Evolutionary conservation across 129 eudicot genomes (phyloP), one percentile per base, ranked within the genome.

Genomic region (Flaveria linearis): DNA sequence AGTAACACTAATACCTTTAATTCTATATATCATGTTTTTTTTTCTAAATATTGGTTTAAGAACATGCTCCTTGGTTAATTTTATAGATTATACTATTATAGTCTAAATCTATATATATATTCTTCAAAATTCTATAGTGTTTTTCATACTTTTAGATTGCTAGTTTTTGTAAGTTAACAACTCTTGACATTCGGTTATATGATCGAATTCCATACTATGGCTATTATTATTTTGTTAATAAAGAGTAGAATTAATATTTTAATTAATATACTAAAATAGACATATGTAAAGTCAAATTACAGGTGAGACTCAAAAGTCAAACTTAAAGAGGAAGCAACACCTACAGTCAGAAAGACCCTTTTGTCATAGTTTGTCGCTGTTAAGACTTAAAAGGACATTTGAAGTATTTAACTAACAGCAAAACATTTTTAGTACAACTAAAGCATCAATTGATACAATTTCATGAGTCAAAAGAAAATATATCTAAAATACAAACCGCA

Each of bases 401-500:
- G 3, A 12, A 63, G 46, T 33, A 63, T 63, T 30, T 15, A 30
- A 63, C 46, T 30, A 63, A 30, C 68, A 26, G 23, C 42, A 26
- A 63, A 63, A 63, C 69, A 5, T 7, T 1, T 62, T 30, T 63
- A 30, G 14, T 30, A 30, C 69, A 66, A 41, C 50, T 39, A 17
- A 56, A n/a, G 53, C 20, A 73, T 63, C 67, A 56, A 56, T 12
- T 17, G 36, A 36, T 56, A 73, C 77, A 55, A 55, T 39, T 22
- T 56, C 77, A 56, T 9, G 52, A 36, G 14, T 12, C 39, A 72
- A 56, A 20, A 18, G 22, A 55, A 36, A 53, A 7, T 8, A 36
- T 33, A 33, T 10, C n/a, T 9, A 52, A 30, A 25, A 9, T 0
- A 41, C 16, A 30, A 30, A 67, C 25, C 8, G 10, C 16, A 53